Conservation (phyloP, 2,329 filamentous ascomycete species). For the Aspergillus flavus region DNA sequence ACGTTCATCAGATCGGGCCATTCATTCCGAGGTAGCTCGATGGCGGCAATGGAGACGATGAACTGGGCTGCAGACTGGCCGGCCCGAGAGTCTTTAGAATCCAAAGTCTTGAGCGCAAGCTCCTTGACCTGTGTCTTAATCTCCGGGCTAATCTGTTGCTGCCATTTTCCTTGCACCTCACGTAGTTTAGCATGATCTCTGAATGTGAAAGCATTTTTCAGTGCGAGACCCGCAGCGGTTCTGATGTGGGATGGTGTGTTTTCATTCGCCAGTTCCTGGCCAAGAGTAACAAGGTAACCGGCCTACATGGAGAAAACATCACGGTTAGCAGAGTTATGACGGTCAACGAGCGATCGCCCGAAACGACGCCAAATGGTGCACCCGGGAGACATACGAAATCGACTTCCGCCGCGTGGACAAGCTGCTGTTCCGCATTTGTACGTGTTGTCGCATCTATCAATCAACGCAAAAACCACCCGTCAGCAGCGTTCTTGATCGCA, state of each 20-base stretch:
- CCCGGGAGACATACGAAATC: constrained; percentile 75
- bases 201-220: constrained; percentile 97
- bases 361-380: constrained; percentile 31
- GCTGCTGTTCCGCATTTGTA: constrained; percentile 90
- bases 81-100: constrained; percentile 76
- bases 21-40: constrained; percentile 90
- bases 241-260: constrained; percentile 79
- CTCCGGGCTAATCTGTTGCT: constrained; percentile 75
- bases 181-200: constrained; percentile 85
- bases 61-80: constrained; percentile 92
- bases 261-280: constrained; percentile 92
- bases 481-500: constrained; percentile 17
- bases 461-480: constrained; percentile 35
- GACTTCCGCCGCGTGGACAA: constrained; percentile 85
- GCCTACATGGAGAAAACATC: constrained; percentile 59
- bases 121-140: constrained; percentile 89
- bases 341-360: neutral
- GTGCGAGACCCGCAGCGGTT: constrained; percentile 89
- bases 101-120: constrained; percentile 83
- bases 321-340: constrained; percentile 25
- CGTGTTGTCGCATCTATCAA: constrained; percentile 80
- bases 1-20: constrained; percentile 90
- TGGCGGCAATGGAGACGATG: constrained; percentile 89
- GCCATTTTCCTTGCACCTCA: constrained; percentile 92
- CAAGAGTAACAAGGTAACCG: constrained; percentile 88